phyloP scores from a whole-genome alignment of 352 stramenopile genomes.

The Thraustotheca clavata region DNA sequence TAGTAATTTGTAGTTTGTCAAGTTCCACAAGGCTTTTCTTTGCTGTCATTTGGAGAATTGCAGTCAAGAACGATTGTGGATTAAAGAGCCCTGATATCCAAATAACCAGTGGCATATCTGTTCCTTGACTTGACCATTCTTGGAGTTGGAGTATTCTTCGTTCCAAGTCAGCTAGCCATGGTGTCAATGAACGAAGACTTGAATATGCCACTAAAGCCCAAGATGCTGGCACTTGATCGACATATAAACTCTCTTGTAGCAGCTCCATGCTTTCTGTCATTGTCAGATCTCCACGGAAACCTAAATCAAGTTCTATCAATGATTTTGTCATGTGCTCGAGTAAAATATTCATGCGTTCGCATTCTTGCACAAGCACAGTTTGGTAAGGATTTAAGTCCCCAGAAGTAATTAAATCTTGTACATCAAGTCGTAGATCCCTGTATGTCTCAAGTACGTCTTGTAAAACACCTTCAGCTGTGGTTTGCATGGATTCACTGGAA shows the following conservation, averaged over 20 bases:
- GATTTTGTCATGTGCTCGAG: slow-evolving; percentile 67
- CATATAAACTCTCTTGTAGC: slow-evolving; percentile 70
- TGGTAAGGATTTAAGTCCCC: slow-evolving; percentile 87
- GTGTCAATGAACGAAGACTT: slow-evolving; percentile 59
- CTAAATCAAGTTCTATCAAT: slow-evolving; percentile 77
- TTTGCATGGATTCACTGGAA: slow-evolving; percentile 48
- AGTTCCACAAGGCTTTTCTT: slow-evolving; percentile 74
- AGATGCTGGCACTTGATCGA: slow-evolving; percentile 52
- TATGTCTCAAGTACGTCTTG: slow-evolving; percentile 89
- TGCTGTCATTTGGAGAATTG: slow-evolving; percentile 63
- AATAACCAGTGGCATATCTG: slow-evolving; percentile 71
- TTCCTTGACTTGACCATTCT: slow-evolving; percentile 71
- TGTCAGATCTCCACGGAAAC: slow-evolving; percentile 82
- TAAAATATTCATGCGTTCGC: slow-evolving; percentile 81
- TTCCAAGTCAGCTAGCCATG: slow-evolving; percentile 82
- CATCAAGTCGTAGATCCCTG: slow-evolving; percentile 75
- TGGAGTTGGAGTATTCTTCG: slow-evolving; percentile 77
- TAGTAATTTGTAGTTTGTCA: slow-evolving; percentile 63
- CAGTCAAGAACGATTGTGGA: slow-evolving; percentile 78
- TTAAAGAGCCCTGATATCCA: slow-evolving; percentile 82
- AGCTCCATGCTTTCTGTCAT: slow-evolving; percentile 83
- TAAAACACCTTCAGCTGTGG: slow-evolving; percentile 73
- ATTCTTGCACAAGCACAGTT: slow-evolving; percentile 87
- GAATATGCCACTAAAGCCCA: slow-evolving; percentile 77
- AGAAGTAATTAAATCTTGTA: slow-evolving; percentile 56